phyloP scores from a whole-genome alignment of 768 basidiomycete species.

The Glaciozyma martinii region DNA sequence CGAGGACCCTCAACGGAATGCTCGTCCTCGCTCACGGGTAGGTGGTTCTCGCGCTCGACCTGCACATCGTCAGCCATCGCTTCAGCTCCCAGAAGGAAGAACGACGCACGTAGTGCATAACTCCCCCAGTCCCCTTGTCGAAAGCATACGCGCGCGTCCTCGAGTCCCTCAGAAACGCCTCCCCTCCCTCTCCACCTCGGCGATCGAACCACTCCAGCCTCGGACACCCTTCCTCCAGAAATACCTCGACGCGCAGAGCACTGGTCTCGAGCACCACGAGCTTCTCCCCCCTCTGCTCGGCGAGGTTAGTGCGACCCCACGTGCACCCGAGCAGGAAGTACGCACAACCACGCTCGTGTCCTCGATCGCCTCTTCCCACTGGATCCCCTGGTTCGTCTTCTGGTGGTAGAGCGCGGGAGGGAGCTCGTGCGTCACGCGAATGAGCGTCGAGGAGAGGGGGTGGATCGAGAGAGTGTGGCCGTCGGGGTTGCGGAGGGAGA shows the following conservation, averaged over 20 bases:
- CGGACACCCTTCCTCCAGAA: neutral
- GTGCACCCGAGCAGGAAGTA: neutral
- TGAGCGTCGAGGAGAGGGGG: neutral
- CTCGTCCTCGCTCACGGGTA: conserved; percentile 5
- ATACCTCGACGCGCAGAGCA: neutral
- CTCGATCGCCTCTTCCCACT: neutral
- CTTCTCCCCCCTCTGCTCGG: neutral
- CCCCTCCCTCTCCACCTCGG: neutral
- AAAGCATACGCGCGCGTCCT: neutral
- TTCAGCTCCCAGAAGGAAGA: neutral
- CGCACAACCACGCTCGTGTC: neutral
- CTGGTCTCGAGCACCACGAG: neutral
- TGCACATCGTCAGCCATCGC: neutral
- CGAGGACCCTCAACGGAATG: neutral
- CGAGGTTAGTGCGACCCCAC: neutral
- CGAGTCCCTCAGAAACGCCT: neutral
- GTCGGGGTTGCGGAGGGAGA: neutral
- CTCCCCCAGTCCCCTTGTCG: neutral
- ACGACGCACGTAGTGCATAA: neutral
- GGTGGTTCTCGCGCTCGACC: neutral
- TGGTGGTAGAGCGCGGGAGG: neutral
- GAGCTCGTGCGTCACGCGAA: neutral
- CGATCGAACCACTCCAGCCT: neutral
- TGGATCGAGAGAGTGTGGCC: neutral
- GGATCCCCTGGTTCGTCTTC: neutral